phyloP scores from a whole-genome alignment of 2,329 filamentous ascomycete genomes.

The Botrytis hyacinthi region DNA sequence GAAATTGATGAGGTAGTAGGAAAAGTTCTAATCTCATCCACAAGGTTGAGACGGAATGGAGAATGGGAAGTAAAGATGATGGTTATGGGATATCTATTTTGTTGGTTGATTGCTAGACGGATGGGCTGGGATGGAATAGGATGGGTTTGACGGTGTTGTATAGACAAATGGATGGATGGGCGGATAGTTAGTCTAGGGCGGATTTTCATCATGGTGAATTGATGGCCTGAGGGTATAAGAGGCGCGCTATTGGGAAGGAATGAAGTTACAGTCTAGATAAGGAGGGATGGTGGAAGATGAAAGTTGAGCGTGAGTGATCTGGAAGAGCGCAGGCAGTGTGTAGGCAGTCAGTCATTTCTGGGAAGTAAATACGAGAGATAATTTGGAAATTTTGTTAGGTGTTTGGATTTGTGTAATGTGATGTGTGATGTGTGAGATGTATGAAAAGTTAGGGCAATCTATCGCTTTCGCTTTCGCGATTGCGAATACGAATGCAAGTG shows the following conservation, averaged over 20 bases:
- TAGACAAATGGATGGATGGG: conserved; percentile 9
- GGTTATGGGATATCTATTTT: conserved; percentile 25
- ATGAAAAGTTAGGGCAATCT: background rate
- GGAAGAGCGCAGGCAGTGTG: background rate
- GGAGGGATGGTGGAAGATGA: background rate
- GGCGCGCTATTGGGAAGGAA: conserved; percentile 1
- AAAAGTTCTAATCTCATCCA: background rate
- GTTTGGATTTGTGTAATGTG: background rate
- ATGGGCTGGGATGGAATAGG: conserved; percentile 23
- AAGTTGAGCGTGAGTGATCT: background rate
- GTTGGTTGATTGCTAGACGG: conserved; percentile 23
- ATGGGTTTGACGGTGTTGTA: conserved; percentile 16
- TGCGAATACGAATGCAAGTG: background rate
- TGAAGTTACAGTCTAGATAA: conserved; percentile 13
- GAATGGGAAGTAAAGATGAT: conserved; percentile 21
- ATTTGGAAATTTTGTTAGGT: conserved; percentile 12
- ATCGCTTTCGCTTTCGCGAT: background rate
- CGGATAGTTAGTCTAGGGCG: background rate
- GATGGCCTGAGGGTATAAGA: background rate
- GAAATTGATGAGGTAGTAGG: conserved; percentile 4
- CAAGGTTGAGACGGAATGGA: conserved; percentile 2
- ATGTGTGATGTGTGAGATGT: background rate
- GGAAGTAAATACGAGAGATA: conserved; percentile 20
- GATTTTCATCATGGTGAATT: conserved; percentile 5
- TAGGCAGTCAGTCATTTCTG: conserved; percentile 20